Conservation (phyloP, 768 basidiomycete genomes). For the Lyophyllum semitale region DNA sequence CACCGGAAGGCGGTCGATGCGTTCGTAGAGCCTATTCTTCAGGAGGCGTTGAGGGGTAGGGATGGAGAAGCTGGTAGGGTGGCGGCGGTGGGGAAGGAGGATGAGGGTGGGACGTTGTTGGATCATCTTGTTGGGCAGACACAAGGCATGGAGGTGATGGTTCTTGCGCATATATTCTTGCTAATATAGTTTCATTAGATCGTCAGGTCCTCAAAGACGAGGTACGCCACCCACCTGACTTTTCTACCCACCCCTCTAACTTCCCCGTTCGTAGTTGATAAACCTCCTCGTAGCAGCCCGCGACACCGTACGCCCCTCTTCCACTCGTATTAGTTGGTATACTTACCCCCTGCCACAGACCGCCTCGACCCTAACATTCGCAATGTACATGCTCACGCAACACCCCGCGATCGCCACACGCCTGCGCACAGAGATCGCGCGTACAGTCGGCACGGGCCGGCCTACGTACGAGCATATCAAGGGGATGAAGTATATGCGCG, state of each 20-base stretch:
- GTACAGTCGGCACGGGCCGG: slow-evolving; percentile 42
- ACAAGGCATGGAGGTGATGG: slow-evolving; percentile 40
- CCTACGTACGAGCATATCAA: slow-evolving; percentile 59
- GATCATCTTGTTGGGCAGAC: slow-evolving; percentile 56
- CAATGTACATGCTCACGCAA: slow-evolving; percentile 54
- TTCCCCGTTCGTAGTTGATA: slow-evolving; percentile 16
- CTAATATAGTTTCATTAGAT: no score
- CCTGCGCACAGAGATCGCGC: slow-evolving; percentile 53
- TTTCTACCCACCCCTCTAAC: neutral
- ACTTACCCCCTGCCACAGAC: slow-evolving; percentile 29
- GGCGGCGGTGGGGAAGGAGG: slow-evolving; percentile 21
- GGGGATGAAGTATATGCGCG: slow-evolving; percentile 59
- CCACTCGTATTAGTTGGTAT: no score
- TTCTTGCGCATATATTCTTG: no score
- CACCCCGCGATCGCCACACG: slow-evolving; percentile 46
- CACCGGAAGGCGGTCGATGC: slow-evolving; percentile 48
- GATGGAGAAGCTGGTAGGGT: no score
- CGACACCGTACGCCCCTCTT: slow-evolving; percentile 35
- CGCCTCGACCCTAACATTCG: slow-evolving; percentile 53
- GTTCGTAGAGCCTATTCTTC: slow-evolving; percentile 56
- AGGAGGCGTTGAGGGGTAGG: slow-evolving; percentile 45
- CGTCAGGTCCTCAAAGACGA: slow-evolving; percentile 23
- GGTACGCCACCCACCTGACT: neutral
- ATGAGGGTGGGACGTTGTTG: slow-evolving; percentile 40
- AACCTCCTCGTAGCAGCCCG: slow-evolving; percentile 47